Evolutionary conservation across 441 rosid genomes (phyloP).

Genomic region (Dalechampia spathulata): DNA sequence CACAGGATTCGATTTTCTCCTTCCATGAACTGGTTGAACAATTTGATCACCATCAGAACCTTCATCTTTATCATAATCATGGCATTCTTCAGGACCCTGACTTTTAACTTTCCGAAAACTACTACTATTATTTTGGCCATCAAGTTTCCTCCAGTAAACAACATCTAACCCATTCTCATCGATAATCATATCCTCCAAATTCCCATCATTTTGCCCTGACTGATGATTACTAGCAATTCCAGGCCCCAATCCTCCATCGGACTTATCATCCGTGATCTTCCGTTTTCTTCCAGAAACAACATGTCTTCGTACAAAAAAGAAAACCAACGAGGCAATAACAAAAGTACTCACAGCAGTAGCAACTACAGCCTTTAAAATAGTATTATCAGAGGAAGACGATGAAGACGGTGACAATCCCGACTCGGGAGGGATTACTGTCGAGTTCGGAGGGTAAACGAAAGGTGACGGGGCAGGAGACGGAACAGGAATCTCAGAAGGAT

Average conservation of each 20-base stretch:
- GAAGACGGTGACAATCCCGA: background rate
- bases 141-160: slow-evolving; percentile 66
- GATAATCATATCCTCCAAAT: slow-evolving; percentile 48
- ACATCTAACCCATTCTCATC: slow-evolving; percentile 86
- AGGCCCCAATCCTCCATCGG: slow-evolving; percentile 22
- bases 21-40: slow-evolving; percentile 10
- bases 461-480: slow-evolving; percentile 20
- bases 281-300: slow-evolving; percentile 23
- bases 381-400: slow-evolving; percentile 14
- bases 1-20: slow-evolving; percentile 19
- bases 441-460: background rate
- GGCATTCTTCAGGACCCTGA: background rate
- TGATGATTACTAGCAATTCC: too few relatives aligned
- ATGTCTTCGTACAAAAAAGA: slow-evolving; percentile 35
- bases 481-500: slow-evolving; percentile 21
- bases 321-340: slow-evolving; percentile 46
- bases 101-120: slow-evolving; percentile 22
- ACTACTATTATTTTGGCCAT: slow-evolving; percentile 24
- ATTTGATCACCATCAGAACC: background rate
- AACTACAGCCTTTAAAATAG: slow-evolving; percentile 53
- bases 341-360: slow-evolving; percentile 58
- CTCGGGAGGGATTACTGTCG: too few relatives aligned
- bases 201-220: slow-evolving; percentile 18
- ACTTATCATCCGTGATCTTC: slow-evolving; percentile 4
- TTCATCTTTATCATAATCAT: slow-evolving; percentile 18